Conservation (phyloP, 2,329 filamentous ascomycete genomes). For the Pseudogymnoascus sp. region DNA sequence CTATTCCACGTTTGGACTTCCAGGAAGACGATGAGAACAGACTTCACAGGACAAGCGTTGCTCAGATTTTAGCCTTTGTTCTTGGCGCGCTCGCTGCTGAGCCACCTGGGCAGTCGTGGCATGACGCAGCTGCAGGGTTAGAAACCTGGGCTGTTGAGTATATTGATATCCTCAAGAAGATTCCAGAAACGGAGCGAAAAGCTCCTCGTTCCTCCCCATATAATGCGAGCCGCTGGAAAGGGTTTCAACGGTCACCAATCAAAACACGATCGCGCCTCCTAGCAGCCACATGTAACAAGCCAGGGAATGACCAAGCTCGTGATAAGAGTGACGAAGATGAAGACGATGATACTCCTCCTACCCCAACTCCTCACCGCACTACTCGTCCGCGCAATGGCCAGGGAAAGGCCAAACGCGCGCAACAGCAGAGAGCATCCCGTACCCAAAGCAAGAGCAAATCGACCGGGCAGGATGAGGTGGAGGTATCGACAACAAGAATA, state of each 20-base stretch:
- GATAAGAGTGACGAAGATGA: background rate
- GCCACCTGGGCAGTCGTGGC: slow-evolving; percentile 24
- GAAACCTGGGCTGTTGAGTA: slow-evolving; percentile 11
- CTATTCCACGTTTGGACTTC: slow-evolving; percentile 11
- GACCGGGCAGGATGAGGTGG: background rate
- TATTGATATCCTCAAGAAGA: slow-evolving; percentile 9
- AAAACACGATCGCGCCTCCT: slow-evolving; percentile 8
- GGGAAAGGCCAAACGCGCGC: background rate
- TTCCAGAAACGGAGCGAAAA: slow-evolving; percentile 8
- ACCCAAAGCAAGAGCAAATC: background rate
- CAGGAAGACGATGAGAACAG: slow-evolving; percentile 3
- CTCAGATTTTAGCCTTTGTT: slow-evolving; percentile 13
- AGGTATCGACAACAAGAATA: slow-evolving; percentile 14
- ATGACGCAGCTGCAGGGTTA: slow-evolving; percentile 20
- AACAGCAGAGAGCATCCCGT: background rate
- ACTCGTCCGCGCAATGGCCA: background rate
- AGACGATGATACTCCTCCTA: slow-evolving; percentile 3
- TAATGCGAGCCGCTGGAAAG: slow-evolving; percentile 6
- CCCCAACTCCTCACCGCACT: slow-evolving; percentile 1
- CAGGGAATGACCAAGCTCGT: slow-evolving; percentile 1
- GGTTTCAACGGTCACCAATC: slow-evolving; percentile 11
- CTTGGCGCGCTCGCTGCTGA: slow-evolving; percentile 22
- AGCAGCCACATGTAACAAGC: background rate
- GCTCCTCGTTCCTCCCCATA: background rate
- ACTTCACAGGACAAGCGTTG: slow-evolving; percentile 10